Evolutionary conservation across 2,329 filamentous ascomycete genomes (phyloP), one percentile per base, ranked within the genome.

Genomic region (Penicillium sp.): DNA sequence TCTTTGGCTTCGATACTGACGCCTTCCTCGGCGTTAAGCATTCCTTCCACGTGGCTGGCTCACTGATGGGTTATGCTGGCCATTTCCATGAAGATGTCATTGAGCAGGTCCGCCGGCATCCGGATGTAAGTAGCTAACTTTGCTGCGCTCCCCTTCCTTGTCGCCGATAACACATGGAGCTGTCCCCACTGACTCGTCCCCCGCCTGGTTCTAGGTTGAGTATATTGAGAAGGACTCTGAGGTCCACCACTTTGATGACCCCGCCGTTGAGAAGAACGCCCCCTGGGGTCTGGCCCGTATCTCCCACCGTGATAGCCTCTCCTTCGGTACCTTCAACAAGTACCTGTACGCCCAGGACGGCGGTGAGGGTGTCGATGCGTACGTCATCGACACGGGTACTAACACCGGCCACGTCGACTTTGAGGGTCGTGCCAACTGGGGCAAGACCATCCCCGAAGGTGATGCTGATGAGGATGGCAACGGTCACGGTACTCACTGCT

Each of bases 231-330:
- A 86, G 68, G 94, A 99, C 76, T 92, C 90, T 44, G 82, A 94
- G 64, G 94, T 99, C 66, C 90, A 91, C 79, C 91, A 90, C 51
- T 84, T 95, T 77, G 75, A 75, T 50, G 66, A 71, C 42, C 70
- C 75, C 59, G 82, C 88, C 69, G 80, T 84, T 7, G 91, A 99
- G 85, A 94, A 91, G 82, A 88, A 90, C 74, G 90, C 95, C 59
- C 94, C 94, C n/a, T 99, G 95, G 94, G 94, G 95, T 80, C 84
- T 99, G 61, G 94, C 95, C 64, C 91, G 94, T 85, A 90, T 99
- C 78, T 99, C 94, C 27, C 94, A 99, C 82, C 90, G 94, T 64
- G 82, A 94, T 61, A 82, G 83, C 59, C 83, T 99, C 62, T 88
- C 84, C 73, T 97, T 99, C 72, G 88, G 89, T 65, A 92, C 85